Conservation (phyloP, 31 red algal genomes). For the Pterothamnion heteromorphum region DNA sequence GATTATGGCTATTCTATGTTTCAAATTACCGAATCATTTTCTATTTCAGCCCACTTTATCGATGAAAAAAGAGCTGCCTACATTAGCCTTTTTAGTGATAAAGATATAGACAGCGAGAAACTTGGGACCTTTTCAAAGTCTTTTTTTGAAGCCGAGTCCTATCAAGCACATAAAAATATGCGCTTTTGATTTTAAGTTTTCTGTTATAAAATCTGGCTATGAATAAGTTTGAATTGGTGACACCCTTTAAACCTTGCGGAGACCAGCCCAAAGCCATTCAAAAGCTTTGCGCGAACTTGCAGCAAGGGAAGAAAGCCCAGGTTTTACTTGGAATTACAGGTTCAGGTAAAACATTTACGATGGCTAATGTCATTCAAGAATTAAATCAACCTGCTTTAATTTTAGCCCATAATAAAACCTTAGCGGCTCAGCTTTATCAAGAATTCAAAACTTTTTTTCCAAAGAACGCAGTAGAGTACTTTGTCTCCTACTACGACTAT, state of each 20-base stretch:
- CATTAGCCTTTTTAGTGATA: no score
- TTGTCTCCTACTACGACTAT: constrained; percentile 77
- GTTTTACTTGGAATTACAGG: constrained; percentile 72
- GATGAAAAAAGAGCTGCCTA: no score
- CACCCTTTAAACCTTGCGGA: constrained; percentile 50
- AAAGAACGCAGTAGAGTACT: constrained; percentile 73
- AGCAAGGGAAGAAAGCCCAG: constrained; percentile 53
- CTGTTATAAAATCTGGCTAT: no score
- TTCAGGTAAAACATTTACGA: constrained; percentile 86
- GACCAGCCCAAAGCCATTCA: constrained; percentile 80
- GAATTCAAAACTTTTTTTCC: constrained; percentile 78
- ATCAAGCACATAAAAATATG: no score
- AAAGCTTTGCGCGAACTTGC: constrained; percentile 42
- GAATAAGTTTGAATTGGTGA: no score
- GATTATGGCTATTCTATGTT: no score
- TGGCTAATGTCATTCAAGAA: constrained; percentile 77
- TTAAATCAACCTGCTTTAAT: constrained; percentile 65
- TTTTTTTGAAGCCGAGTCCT: no score
- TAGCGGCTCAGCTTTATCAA: constrained; percentile 74
- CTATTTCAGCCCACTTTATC: no score
- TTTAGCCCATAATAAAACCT: constrained; percentile 86
- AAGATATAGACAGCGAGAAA: no score
- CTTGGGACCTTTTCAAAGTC: no score
- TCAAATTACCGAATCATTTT: no score
- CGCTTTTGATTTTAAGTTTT: no score